Conservation (phyloP, 2,329 filamentous ascomycete species). For the Diplocarpon rosae region DNA sequence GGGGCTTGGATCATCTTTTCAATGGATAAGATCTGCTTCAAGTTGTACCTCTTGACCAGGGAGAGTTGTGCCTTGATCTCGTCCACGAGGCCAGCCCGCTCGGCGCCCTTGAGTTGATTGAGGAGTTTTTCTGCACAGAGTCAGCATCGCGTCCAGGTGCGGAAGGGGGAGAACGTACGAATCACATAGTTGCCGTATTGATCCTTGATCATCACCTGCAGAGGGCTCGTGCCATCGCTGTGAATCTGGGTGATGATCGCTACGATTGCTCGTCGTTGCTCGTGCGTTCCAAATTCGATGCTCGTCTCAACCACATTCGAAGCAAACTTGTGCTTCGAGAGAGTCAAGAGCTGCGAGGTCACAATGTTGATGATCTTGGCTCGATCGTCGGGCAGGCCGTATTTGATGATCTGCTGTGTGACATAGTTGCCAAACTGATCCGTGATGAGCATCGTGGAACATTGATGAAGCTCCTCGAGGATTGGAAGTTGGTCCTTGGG, state of each 20-base stretch:
- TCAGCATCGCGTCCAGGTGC: constrained; percentile 3
- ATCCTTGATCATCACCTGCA: constrained; percentile 75
- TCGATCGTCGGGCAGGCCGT: constrained; percentile 63
- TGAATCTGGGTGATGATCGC: constrained; percentile 47
- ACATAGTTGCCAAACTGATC: constrained; percentile 97
- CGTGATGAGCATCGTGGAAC: constrained; percentile 60
- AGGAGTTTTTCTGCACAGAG: constrained; percentile 65
- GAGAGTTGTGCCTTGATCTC: constrained; percentile 53
- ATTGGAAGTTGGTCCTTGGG: constrained; percentile 60
- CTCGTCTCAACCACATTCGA: constrained; percentile 97
- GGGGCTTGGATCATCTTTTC: constrained; percentile 40
- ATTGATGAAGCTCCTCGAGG: constrained; percentile 66
- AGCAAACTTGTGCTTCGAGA: constrained; percentile 92
- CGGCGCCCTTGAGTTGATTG: constrained; percentile 45
- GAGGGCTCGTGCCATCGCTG: constrained; percentile 55
- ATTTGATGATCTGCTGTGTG: constrained; percentile 78
- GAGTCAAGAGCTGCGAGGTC: constrained; percentile 55
- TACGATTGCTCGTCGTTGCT: constrained; percentile 61
- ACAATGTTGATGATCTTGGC: constrained; percentile 64
- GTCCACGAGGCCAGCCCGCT: constrained; percentile 48
- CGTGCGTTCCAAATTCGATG: constrained; percentile 57
- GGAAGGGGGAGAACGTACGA: constrained; percentile 52
- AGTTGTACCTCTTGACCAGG: constrained; percentile 51
- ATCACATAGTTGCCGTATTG: constrained; percentile 95
- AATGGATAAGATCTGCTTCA: constrained; percentile 55